phyloP scores from a whole-genome alignment of 2,329 filamentous ascomycete species.

The Penicillium capsulatum region DNA sequence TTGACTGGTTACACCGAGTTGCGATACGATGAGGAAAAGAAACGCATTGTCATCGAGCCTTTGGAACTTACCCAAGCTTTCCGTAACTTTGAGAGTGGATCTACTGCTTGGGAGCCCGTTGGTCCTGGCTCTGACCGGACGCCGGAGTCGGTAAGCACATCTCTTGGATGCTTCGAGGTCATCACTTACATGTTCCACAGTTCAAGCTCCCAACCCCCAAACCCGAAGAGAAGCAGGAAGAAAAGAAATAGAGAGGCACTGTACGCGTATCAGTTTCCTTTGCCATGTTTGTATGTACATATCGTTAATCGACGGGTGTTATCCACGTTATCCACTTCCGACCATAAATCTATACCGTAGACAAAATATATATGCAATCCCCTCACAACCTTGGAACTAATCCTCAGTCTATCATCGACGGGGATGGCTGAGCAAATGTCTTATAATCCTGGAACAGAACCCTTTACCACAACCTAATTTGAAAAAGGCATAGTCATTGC shows the following conservation, averaged over 20 bases:
- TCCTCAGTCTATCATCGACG: no score
- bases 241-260: constrained; percentile 70
- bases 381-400: no score
- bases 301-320: constrained; percentile 26
- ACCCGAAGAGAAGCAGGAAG: constrained; percentile 85
- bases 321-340: no score
- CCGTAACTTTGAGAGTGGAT: constrained; percentile 93
- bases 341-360: neutral
- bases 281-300: constrained; percentile 40
- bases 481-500: no score
- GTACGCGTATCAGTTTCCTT: constrained; percentile 36
- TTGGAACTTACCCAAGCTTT: constrained; percentile 97
- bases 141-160: constrained; percentile 61
- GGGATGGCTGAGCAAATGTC: no score
- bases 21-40: constrained; percentile 98
- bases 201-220: constrained; percentile 96
- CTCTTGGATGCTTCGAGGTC: neutral
- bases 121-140: constrained; percentile 70
- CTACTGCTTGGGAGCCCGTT: constrained; percentile 66
- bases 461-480: no score
- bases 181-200: constrained; percentile 28
- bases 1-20: constrained; percentile 98
- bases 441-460: no score
- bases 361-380: constrained; percentile 1
- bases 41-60: constrained; percentile 96